Base-by-base conservation (phyloP, 2,329 filamentous ascomycete species). In the Epichloe hybrida region DNA sequence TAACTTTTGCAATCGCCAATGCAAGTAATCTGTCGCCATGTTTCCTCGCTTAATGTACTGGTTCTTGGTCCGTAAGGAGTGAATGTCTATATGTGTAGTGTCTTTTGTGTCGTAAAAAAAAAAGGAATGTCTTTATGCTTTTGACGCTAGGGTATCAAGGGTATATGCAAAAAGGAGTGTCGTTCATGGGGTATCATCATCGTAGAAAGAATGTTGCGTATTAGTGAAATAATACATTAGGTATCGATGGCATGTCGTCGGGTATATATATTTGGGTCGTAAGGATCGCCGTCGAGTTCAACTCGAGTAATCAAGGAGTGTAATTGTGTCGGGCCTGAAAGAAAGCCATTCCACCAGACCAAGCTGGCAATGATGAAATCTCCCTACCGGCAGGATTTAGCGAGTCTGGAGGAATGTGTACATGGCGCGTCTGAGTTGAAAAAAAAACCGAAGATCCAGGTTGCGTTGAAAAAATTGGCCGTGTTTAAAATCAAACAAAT, bases 101-200 rank as follows among this genome's bases (percentile, higher is more conserved):
- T 31, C 17, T 51, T 35, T 39, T 12, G 41, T 65, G 63, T 66
- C 20, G 11, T 20, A 8, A 7, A 27, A 27, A 27, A 27, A 27
- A 42, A 73, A 71, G 69, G 71, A 73, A 67, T 66, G 69, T 68
- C 60, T 68, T 64, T 69, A 70, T 70, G 42, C 59, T 60, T 59
- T 57, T 46, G 44, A 62, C 61, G 36, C 35, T 46, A 5, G 49
- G 49, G 49, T 50, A 50, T 50, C 49, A 34, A 27, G 35, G 11
- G 34, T 46, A 13, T n/a, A 45, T 50, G 41, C 23, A 35, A 34
- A 45, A 50, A 50, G 42, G 49, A 50, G 42, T 46, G 49, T 50
- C 34, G 49, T 27, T 20, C 12, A 15, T 40, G 31, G 44, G 49
- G 49, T 51, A 51, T 69, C 63, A 64, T 69, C 58, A 56, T 65